Conservation (phyloP, 1,139 yeast species). For the Magnusiomyces fungicola region DNA sequence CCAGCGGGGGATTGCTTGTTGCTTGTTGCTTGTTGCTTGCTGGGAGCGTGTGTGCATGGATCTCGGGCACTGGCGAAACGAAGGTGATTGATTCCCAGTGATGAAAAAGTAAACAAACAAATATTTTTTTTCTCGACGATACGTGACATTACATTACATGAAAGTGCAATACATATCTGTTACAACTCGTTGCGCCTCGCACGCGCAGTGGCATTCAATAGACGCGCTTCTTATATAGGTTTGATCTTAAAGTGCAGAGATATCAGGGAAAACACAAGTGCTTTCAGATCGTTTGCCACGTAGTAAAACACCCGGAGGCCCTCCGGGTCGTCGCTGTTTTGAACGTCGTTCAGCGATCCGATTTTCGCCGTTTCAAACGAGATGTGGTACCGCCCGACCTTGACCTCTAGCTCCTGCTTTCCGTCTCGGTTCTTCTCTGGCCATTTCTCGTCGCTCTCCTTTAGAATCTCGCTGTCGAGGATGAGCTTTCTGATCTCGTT, state of each 20-base stretch:
- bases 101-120: too few species aligned
- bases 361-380: slow-evolving; percentile 37
- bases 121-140: too few species aligned
- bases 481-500: slow-evolving; percentile 34
- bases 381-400: slow-evolving; percentile 35
- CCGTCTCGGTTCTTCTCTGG: slow-evolving; percentile 39
- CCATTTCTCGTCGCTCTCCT: slow-evolving; percentile 39
- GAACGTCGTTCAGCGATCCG: slow-evolving; percentile 38
- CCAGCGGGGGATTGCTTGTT: too few species aligned
- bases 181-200: too few species aligned
- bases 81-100: too few species aligned
- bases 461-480: slow-evolving; percentile 36
- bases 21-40: too few species aligned
- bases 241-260: slow-evolving; percentile 39
- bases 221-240: slow-evolving; percentile 10
- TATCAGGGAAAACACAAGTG: slow-evolving; percentile 39
- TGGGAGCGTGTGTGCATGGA: too few species aligned
- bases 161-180: too few species aligned
- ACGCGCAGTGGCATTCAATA: too few species aligned
- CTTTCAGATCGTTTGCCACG: slow-evolving; percentile 40
- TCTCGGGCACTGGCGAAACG: too few species aligned
- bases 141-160: too few species aligned
- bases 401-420: slow-evolving; percentile 39
- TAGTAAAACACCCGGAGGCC: slow-evolving; percentile 41
- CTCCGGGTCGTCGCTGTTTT: slow-evolving; percentile 37